Evolutionary conservation across 768 basidiomycete species (phyloP).

Genomic region (Pseudohyphozyma bogoriensis): DNA sequence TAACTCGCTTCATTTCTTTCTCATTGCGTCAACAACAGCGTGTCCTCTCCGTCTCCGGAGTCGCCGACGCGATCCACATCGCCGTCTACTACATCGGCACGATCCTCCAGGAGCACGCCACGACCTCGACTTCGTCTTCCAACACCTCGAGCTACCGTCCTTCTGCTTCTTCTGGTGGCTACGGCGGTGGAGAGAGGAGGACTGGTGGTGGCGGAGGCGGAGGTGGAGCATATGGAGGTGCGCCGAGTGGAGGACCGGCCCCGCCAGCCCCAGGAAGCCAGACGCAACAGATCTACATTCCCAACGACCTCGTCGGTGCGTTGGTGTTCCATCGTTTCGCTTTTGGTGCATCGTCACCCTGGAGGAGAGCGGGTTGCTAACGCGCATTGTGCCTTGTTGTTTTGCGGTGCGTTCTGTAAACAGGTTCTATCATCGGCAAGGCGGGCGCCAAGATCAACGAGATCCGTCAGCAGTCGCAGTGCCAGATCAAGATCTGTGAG

Average conservation of each 20-base stretch:
- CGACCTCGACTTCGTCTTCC: conserved; percentile 45
- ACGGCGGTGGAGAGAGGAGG: neutral
- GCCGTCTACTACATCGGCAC: conserved; percentile 99
- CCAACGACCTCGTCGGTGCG: conserved; percentile 80
- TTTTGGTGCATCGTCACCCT: neutral
- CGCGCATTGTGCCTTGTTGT: no score
- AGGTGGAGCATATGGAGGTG: neutral
- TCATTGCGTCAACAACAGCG: conserved; percentile 49
- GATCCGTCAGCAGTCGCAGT: conserved; percentile 86
- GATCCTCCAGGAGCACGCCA: conserved; percentile 52
- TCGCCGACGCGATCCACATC: conserved; percentile 98
- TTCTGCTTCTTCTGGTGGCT: neutral
- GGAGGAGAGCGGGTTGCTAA: neutral
- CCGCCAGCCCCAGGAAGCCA: conserved; percentile 48
- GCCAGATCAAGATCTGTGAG: conserved; percentile 98
- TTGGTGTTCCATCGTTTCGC: neutral
- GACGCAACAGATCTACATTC: conserved; percentile 96
- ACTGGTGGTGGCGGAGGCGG: neutral
- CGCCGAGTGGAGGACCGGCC: neutral
- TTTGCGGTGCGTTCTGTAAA: neutral
- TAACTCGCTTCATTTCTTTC: neutral
- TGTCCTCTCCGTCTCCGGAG: conserved; percentile 92
- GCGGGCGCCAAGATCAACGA: conserved; percentile 98
- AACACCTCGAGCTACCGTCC: conserved; percentile 38
- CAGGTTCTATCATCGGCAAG: conserved; percentile 86